Evolutionary conservation across 1,139 yeast species (phyloP).

Genomic region (Zygoascus hellenicus): DNA sequence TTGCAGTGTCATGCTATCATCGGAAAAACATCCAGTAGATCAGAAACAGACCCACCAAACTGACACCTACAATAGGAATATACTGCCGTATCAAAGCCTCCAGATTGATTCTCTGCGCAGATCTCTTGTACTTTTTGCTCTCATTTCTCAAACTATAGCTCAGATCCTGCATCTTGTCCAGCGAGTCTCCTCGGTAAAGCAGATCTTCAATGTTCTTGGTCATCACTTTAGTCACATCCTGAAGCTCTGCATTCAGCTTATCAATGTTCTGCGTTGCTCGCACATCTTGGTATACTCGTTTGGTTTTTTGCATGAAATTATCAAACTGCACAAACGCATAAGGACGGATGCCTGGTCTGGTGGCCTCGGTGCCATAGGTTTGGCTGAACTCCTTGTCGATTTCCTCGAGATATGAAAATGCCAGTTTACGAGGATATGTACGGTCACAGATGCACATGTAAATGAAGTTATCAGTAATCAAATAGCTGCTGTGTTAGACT

Average conservation of each 20-base stretch:
- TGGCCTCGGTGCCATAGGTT: conserved; percentile 70
- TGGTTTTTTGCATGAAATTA: conserved; percentile 76
- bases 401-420: conserved; percentile 80
- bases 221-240: conserved; percentile 93
- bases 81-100: conserved; percentile 86
- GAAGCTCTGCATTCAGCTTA: conserved; percentile 76
- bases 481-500: conserved; percentile 37
- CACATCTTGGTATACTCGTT: conserved; percentile 82
- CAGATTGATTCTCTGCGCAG: conserved; percentile 85
- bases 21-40: conserved; percentile 76
- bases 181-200: conserved; percentile 87
- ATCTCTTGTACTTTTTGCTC: conserved; percentile 79
- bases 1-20: conserved; percentile 14
- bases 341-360: conserved; percentile 63
- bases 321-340: conserved; percentile 87
- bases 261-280: conserved; percentile 87
- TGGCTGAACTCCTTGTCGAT: conserved; percentile 75
- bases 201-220: conserved; percentile 93
- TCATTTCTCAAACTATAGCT: conserved; percentile 75
- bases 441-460: conserved; percentile 73
- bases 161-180: conserved; percentile 86
- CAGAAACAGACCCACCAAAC: conserved; percentile 66
- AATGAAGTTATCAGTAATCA: conserved; percentile 57
- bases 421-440: conserved; percentile 81
- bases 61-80: conserved; percentile 73